Evolutionary conservation across 805 yeast species (phyloP).

Genomic region (Ogataea zsoltii): DNA sequence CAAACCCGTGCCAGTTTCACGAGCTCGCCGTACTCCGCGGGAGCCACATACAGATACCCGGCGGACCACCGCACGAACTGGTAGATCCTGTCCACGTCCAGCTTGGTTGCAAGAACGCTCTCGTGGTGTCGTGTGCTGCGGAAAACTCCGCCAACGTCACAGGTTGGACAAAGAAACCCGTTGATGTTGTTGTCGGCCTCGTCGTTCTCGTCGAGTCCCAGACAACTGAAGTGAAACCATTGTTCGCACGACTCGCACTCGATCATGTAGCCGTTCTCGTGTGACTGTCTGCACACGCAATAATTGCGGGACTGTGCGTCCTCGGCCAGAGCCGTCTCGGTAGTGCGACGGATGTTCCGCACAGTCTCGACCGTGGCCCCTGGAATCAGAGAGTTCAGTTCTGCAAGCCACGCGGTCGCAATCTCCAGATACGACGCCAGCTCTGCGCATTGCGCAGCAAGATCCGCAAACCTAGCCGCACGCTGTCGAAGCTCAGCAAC

Average conservation of each 20-base stretch:
- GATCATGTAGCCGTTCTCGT: conserved; percentile 63
- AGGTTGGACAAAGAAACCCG: conserved; percentile 54
- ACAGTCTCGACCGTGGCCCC: neutral
- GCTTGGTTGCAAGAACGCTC: conserved; percentile 10
- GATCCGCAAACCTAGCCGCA: no score
- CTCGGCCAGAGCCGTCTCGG: conserved; percentile 22
- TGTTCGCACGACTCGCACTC: conserved; percentile 71
- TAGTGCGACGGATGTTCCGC: conserved; percentile 3
- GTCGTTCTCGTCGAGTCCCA: conserved; percentile 36
- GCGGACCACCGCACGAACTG: conserved; percentile 17
- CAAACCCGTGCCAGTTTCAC: conserved; percentile 15
- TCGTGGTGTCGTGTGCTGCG: conserved; percentile 22
- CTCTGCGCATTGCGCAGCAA: neutral
- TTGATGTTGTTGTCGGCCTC: conserved; percentile 32
- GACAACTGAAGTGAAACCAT: conserved; percentile 69
- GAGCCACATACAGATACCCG: conserved; percentile 14
- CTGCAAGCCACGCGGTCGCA: conserved; percentile 19
- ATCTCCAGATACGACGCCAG: conserved; percentile 6
- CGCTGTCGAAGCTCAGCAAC: no score
- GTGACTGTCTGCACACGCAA: conserved; percentile 60
- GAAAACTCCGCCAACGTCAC: conserved; percentile 39
- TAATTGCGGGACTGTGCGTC: conserved; percentile 32
- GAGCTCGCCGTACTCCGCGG: conserved; percentile 19
- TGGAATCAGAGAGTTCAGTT: conserved; percentile 13
- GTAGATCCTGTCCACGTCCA: conserved; percentile 14